Evolutionary conservation across 129 eudicot species (phyloP), one percentile per base, ranked within the genome.

Genomic region (Chrysanthemum lavandulifolium): DNA sequence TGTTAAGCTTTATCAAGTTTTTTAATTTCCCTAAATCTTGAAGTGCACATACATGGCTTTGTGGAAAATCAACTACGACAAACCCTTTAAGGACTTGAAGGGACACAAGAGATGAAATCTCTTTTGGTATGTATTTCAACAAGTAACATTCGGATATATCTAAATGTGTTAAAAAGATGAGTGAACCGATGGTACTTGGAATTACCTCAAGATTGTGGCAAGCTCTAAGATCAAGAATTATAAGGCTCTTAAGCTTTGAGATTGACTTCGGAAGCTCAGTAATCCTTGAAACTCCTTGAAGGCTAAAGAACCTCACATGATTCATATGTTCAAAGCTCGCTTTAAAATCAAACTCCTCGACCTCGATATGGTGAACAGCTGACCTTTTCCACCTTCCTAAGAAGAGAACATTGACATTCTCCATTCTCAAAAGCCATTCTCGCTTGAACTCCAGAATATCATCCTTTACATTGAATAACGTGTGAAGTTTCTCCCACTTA

Each of bases 101-200:
- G 14, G 77, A 75, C 21, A 36, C 29, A 6, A 86, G 84, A 12
- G 13, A 23, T 0, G 86, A 57, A 18, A 86, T 78, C 45, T 63
- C 82, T 52, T 75, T 86, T 13, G 88, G 91, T 73, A 83, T 68
- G 27, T 65, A 53, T 13, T 73, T 73, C 16, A 86, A 72, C 48
- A 83, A 67, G 78, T 86, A 86, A 61, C 91, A 86, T 67, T 83
- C 88, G 7, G 88, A 81, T 73, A 83, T 69, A 67, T 87, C 94
- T 73, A 87, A 78, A 78, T 82, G 89, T 0, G 85, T 84, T 73
- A 87, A 73, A 25, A 53, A 79, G 73, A 72, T 61, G 1, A 87
- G 87, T 67, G 11, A 49, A 25, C 89, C 88, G 33, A 86, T 86
- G 9, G 77, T 80, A 3, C 36, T 16, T 1, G 88, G 88, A 11